Conservation (phyloP, 2,329 filamentous ascomycete species). For the Fusarium haematococcum region DNA sequence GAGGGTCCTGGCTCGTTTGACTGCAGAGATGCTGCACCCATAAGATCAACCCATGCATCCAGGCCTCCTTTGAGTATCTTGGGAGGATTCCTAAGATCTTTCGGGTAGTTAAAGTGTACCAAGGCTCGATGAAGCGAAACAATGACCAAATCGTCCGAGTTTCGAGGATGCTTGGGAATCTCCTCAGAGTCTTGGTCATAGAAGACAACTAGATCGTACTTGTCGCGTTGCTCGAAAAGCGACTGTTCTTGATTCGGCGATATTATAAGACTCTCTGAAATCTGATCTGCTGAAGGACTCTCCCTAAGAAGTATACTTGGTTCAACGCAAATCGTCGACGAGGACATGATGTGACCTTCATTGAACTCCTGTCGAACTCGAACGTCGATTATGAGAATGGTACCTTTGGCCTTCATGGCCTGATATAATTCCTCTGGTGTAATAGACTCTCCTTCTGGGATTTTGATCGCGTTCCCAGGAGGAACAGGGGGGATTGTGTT, state of each 20-base stretch:
- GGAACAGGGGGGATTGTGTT: slow-evolving; percentile 47
- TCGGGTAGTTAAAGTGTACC: slow-evolving; percentile 84
- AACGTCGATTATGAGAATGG: slow-evolving; percentile 86
- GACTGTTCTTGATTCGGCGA: slow-evolving; percentile 79
- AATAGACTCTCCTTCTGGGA: slow-evolving; percentile 69
- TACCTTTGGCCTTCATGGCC: slow-evolving; percentile 70
- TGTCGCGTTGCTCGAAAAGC: slow-evolving; percentile 77
- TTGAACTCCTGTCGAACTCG: slow-evolving; percentile 85
- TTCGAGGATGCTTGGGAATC: slow-evolving; percentile 54
- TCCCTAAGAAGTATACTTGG: slow-evolving; percentile 78
- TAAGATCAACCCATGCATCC: slow-evolving; percentile 86
- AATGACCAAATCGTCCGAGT: slow-evolving; percentile 65
- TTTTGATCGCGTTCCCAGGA: slow-evolving; percentile 56
- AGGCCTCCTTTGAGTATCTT: slow-evolving; percentile 86
- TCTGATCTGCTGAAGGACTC: slow-evolving; percentile 71
- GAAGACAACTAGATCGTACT: slow-evolving; percentile 89
- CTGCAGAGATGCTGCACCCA: slow-evolving; percentile 75
- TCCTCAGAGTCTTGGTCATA: slow-evolving; percentile 79
- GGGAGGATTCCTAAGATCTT: slow-evolving; percentile 77
- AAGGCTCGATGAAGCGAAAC: slow-evolving; percentile 82
- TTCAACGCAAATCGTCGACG: slow-evolving; percentile 89
- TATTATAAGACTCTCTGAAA: slow-evolving; percentile 76
- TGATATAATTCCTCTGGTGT: slow-evolving; percentile 77
- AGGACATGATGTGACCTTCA: slow-evolving; percentile 87
- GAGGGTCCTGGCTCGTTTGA: slow-evolving; percentile 52